These are phyloP conservation scores for Thalassiosira livingstoniorum DNA, from an alignment of 352 stramenopile species.

Conservation along the genomic window DNA sequence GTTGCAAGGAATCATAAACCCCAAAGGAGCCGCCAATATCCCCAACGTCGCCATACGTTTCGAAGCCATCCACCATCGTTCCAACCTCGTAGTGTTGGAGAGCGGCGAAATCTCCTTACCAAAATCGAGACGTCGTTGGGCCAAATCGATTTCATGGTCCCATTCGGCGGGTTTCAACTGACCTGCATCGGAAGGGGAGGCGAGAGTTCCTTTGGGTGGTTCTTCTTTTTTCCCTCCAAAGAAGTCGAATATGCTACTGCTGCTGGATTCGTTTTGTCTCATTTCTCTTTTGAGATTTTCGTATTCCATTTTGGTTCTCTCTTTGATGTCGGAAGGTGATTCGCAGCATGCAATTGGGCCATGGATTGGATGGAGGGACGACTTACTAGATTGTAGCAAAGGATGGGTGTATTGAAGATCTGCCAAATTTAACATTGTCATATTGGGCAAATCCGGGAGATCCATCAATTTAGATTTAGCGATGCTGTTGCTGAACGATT, in stretches of 20 bases:
- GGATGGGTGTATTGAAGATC: too few relatives aligned
- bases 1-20: conserved; percentile 33
- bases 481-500: too few relatives aligned
- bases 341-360: neutral
- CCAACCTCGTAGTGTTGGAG: conserved; percentile 44
- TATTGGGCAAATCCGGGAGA: too few relatives aligned
- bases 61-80: conserved; percentile 59
- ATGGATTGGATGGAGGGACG: too few relatives aligned
- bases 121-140: conserved; percentile 27
- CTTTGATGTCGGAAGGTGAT: neutral
- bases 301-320: conserved; percentile 18
- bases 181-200: too few relatives aligned
- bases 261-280: neutral
- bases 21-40: conserved; percentile 42
- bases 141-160: conserved; percentile 49
- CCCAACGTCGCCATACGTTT: conserved; percentile 52
- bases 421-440: too few relatives aligned
- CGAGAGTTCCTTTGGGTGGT: conserved; percentile 6
- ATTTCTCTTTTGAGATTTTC: neutral
- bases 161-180: conserved; percentile 39
- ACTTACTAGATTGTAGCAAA: too few relatives aligned
- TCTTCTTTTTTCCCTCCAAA: neutral
- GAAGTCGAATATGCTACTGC: conserved; percentile 18
- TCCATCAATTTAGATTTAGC: too few relatives aligned
- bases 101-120: conserved; percentile 43